Conservation (phyloP, 1,284 basidiomycete species). For the Heterobasidion occidentale region DNA sequence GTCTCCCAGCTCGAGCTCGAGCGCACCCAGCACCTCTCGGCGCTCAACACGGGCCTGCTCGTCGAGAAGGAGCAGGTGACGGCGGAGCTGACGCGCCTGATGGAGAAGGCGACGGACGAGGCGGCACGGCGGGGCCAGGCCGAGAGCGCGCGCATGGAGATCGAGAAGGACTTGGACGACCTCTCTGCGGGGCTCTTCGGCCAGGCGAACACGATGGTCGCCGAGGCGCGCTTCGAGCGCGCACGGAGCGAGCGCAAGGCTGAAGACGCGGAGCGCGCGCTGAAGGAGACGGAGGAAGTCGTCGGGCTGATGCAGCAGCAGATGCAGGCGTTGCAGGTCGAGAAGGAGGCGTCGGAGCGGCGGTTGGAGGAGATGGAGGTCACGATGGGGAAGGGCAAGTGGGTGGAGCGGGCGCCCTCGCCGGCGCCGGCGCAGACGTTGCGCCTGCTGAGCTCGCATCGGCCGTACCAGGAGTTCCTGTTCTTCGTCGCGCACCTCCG, state of each 20-base stretch:
- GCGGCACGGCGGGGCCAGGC: slow-evolving; percentile 87
- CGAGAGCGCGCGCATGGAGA: slow-evolving; percentile 74
- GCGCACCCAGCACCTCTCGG: slow-evolving; percentile 69
- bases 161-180: slow-evolving; percentile 89
- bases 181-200: slow-evolving; percentile 84
- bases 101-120: slow-evolving; percentile 92
- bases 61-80: slow-evolving; percentile 92
- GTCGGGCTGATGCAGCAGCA: slow-evolving; percentile 80
- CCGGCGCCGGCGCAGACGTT: slow-evolving; percentile 1
- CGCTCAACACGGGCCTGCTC: slow-evolving; percentile 76
- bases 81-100: slow-evolving; percentile 85
- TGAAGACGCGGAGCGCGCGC: slow-evolving; percentile 70
- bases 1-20: slow-evolving; percentile 69
- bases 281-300: slow-evolving; percentile 82
- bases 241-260: slow-evolving; percentile 81
- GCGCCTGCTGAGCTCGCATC: slow-evolving; percentile 58
- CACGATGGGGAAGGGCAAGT: slow-evolving; percentile 63
- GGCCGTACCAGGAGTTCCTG: slow-evolving; percentile 84
- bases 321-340: slow-evolving; percentile 66
- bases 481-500: slow-evolving; percentile 80
- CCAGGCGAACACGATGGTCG: slow-evolving; percentile 92
- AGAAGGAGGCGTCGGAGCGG: slow-evolving; percentile 53
- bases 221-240: slow-evolving; percentile 73
- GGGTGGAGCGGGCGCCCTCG: slow-evolving; percentile 34
- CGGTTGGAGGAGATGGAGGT: slow-evolving; percentile 39